These are phyloP conservation scores for Tylopilus sp. DNA, from an alignment of 768 basidiomycete genomes.

Conservation along the genomic window DNA sequence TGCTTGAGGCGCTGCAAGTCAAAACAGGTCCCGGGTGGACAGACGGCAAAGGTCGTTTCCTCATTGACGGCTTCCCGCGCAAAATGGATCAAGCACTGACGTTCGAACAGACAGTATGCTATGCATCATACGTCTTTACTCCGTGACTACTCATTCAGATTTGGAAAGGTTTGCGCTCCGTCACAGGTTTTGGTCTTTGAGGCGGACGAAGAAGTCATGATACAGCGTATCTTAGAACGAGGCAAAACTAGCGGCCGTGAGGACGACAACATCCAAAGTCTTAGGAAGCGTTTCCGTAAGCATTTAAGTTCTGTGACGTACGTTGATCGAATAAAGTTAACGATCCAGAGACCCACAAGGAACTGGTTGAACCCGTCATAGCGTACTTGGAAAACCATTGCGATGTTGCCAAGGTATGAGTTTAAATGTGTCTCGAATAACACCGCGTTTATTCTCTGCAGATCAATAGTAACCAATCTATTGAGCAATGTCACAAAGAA, in stretches of 20 bases:
- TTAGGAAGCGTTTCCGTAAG: slow-evolving; percentile 94
- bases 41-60: slow-evolving; percentile 75
- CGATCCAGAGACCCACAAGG: slow-evolving; percentile 70
- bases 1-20: slow-evolving; percentile 57
- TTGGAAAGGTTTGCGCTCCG: slow-evolving; percentile 70
- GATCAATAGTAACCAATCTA: slow-evolving; percentile 65
- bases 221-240: slow-evolving; percentile 79
- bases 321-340: background rate
- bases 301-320: slow-evolving; percentile 4
- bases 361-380: slow-evolving; percentile 92
- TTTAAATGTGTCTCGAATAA: background rate
- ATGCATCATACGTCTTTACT: background rate
- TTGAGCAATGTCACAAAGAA: slow-evolving; percentile 69
- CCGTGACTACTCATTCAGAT: background rate
- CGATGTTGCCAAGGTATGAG: slow-evolving; percentile 75
- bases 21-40: slow-evolving; percentile 56
- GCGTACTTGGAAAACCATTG: slow-evolving; percentile 62
- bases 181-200: slow-evolving; percentile 81
- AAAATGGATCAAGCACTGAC: slow-evolving; percentile 97
- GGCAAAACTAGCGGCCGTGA: slow-evolving; percentile 93
- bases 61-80: slow-evolving; percentile 96
- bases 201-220: slow-evolving; percentile 87
- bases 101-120: slow-evolving; percentile 79
- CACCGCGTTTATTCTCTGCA: slow-evolving; percentile 27
- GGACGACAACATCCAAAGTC: slow-evolving; percentile 91